phyloP scores from a whole-genome alignment of 306 rosid species.

The Pterocarpus macrocarpus region DNA sequence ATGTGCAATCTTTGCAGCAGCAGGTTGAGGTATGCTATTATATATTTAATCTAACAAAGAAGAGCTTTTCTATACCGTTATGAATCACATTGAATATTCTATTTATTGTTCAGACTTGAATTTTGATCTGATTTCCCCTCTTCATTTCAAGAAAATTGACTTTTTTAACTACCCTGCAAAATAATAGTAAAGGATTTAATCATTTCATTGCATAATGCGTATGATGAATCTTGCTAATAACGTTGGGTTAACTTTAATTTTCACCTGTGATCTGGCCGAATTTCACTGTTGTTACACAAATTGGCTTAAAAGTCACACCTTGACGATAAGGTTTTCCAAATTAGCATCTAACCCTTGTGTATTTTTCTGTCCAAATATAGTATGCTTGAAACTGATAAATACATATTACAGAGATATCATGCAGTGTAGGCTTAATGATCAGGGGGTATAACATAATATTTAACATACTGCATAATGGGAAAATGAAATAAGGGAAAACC shows the following conservation, averaged over 20 bases:
- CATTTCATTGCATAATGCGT: background rate
- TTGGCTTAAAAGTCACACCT: background rate
- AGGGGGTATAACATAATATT: background rate
- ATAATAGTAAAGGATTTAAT: background rate
- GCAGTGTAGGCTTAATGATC: background rate
- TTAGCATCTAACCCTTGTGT: background rate
- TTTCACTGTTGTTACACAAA: background rate
- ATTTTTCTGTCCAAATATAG: background rate
- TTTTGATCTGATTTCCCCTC: conserved; percentile 16
- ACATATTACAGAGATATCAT: background rate
- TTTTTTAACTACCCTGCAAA: background rate
- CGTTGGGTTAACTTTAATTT: background rate
- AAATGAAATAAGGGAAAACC: background rate
- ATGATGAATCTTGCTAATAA: conserved; percentile 3
- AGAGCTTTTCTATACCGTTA: background rate
- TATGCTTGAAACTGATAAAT: background rate
- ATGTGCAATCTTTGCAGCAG: conserved; percentile 89
- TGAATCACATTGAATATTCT: background rate
- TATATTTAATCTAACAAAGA: conserved; percentile 8
- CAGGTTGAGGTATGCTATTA: conserved; percentile 83
- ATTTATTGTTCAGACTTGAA: background rate
- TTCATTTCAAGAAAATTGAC: background rate
- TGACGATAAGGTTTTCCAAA: background rate
- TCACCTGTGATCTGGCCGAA: background rate
- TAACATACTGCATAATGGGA: too few relatives aligned